These are phyloP conservation scores for Mycena albidolilacea DNA, from an alignment of 768 basidiomycete genomes.

Conservation along the genomic window DNA sequence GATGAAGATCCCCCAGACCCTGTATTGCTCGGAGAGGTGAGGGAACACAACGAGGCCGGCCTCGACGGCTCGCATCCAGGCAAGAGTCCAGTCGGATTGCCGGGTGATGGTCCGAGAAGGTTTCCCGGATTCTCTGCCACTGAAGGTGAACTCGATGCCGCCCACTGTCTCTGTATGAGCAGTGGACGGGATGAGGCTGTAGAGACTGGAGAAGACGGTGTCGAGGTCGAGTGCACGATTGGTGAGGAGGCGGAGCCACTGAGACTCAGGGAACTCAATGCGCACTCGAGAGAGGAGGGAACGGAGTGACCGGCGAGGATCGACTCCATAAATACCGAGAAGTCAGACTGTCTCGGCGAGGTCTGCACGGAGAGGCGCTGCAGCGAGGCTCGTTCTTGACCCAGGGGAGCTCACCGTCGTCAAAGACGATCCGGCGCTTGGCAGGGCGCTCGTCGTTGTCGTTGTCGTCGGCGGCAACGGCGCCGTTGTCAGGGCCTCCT, in stretches of 20 bases:
- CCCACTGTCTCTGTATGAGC: conserved; percentile 9
- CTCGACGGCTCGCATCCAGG: neutral
- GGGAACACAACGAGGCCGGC: conserved; percentile 9
- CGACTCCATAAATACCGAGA: too few relatives aligned
- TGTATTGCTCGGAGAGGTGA: neutral
- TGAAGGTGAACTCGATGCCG: conserved; percentile 4
- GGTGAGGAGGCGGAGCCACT: conserved; percentile 17
- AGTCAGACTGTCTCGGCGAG: too few relatives aligned
- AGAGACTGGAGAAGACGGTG: neutral
- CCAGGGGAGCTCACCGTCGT: too few relatives aligned
- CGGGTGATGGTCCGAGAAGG: neutral
- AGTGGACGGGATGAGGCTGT: neutral
- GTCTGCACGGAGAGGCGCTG: too few relatives aligned
- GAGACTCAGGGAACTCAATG: too few relatives aligned
- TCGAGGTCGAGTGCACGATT: conserved; percentile 6
- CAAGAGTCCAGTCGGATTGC: conserved; percentile 1
- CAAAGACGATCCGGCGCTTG: too few relatives aligned
- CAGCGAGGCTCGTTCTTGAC: too few relatives aligned
- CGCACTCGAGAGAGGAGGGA: too few relatives aligned
- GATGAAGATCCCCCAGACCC: neutral
- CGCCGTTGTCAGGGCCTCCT: too few relatives aligned
- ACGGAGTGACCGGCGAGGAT: too few relatives aligned
- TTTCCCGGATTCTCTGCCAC: neutral
- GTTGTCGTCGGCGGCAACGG: too few relatives aligned
- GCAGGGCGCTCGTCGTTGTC: too few relatives aligned